Conservation (phyloP, 176 grass and related monocot genomes). For the Puccinellia tenuiflora region DNA sequence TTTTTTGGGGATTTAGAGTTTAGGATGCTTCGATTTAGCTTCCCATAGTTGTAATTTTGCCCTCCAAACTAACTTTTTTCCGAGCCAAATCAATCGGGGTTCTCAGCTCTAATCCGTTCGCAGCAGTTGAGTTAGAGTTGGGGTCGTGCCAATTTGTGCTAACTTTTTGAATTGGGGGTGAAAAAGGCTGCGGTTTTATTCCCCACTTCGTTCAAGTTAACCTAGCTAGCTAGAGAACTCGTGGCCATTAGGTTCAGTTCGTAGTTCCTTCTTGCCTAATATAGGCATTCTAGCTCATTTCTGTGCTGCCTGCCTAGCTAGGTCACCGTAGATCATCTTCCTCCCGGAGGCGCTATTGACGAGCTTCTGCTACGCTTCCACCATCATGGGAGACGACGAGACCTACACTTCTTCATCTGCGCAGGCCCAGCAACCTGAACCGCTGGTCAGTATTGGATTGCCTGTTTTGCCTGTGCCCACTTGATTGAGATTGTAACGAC, state of each 20-base stretch:
- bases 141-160: neutral
- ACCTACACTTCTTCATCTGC: slow-evolving; percentile 39
- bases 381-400: slow-evolving; percentile 68
- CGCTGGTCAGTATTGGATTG: slow-evolving; percentile 17
- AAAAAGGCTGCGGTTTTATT: neutral
- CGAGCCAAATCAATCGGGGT: too few species aligned
- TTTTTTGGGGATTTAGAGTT: neutral
- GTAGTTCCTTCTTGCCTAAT: neutral
- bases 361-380: slow-evolving; percentile 11
- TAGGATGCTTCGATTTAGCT: neutral
- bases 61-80: neutral
- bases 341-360: slow-evolving; percentile 3
- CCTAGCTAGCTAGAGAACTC: neutral
- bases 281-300: neutral
- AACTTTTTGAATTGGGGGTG: neutral
- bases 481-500: neutral
- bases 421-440: slow-evolving; percentile 5
- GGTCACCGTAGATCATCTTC: slow-evolving; percentile 52
- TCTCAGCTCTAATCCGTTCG: neutral
- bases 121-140: neutral
- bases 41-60: neutral
- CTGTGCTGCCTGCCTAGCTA: slow-evolving; percentile 48
- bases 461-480: neutral
- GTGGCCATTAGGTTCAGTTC: neutral
- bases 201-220: neutral